These are phyloP conservation scores for Aspergillus heteromorphus DNA, from an alignment of 495 filamentous ascomycete species.

Conservation along the genomic window DNA sequence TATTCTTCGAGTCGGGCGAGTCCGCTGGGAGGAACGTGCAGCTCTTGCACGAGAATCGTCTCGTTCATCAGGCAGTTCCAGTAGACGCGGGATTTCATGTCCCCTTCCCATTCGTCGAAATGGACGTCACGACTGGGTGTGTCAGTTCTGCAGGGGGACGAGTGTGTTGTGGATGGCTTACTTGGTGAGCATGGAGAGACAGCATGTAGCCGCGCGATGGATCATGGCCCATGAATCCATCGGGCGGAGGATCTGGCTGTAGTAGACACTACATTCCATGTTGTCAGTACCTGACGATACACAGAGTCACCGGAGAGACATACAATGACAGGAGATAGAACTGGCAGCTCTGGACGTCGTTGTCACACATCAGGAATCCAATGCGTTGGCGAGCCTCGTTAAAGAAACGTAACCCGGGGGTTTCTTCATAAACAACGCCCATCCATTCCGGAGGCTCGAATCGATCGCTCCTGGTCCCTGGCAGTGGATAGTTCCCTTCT, in stretches of 20 bases:
- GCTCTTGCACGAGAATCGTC: constrained; percentile 43
- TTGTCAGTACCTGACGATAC: constrained; percentile 1
- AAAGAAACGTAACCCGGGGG: constrained; percentile 40
- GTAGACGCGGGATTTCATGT: constrained; percentile 47
- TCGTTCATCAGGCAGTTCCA: constrained; percentile 49
- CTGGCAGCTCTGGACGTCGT: constrained; percentile 43
- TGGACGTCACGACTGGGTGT: constrained; percentile 35
- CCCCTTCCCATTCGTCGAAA: constrained; percentile 45
- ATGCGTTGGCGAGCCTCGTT: constrained; percentile 44
- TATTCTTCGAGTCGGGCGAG: constrained; percentile 40
- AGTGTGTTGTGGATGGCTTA: constrained; percentile 9
- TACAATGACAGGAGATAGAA: constrained; percentile 45
- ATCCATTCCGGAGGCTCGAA: constrained; percentile 44
- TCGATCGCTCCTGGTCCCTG: constrained; percentile 26
- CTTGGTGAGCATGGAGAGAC: constrained; percentile 44
- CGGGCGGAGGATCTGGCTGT: constrained; percentile 40
- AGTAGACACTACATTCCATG: constrained; percentile 30
- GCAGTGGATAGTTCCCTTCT: constrained; percentile 42
- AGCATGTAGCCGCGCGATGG: constrained; percentile 43
- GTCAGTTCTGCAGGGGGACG: background rate
- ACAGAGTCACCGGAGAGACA: constrained; percentile 1
- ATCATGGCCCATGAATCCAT: constrained; percentile 47
- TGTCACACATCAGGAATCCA: constrained; percentile 44
- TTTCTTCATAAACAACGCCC: constrained; percentile 37
- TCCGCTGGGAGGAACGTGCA: constrained; percentile 44